Base-by-base conservation (phyloP, 2,329 filamentous ascomycete genomes). In the Trichoderma brevicompactum region DNA sequence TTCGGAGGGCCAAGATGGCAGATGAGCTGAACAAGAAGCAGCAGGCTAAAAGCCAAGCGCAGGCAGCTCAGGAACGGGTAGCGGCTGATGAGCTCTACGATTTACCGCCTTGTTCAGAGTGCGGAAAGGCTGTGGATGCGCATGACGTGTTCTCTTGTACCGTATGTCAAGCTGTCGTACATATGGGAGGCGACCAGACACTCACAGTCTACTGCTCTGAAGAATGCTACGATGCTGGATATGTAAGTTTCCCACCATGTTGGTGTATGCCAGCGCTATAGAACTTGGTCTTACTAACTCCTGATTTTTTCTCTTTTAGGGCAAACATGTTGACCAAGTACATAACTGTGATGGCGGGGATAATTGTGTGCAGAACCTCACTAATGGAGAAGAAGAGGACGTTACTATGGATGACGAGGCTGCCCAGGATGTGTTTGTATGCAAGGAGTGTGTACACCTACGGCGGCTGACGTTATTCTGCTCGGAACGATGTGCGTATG, bases 1-100 rank as follows among this genome's bases (percentile, higher is more conserved):
- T 84, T 4, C 77, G 76, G 17, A 75, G 82, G 65, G 82, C 82
- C 34, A 82, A 79, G 70, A 80, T 77, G 65, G 81, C 81, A 8
- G 81, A 82, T 74, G 81, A 83, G 70, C 81, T 79, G 69, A 77
- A 77, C 70, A 79, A 72, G 71, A 74, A 70, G 68, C 75, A 74
- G 71, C 75, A 74, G 72, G 76, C 70, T 73, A 79, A 77, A 74
- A 72, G 71, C 70, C 77, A 70, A 58, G 73, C 70, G 48, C 73
- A 73, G 44, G 70, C 71, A 64, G 71, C 72, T 62, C 73, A 77
- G 52, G 72, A 69, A 58, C 67, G 68, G 23, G 66, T 67, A 32
- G 69, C 74, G 23, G 73, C 70, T 3, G 73, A 77, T 40, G 72
- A 77, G 59, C 70, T 80, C 8, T 76, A 79, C 66, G 68, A 75